phyloP scores from a whole-genome alignment of 805 yeast species.

The Tetrapisispora nanseiensis region DNA sequence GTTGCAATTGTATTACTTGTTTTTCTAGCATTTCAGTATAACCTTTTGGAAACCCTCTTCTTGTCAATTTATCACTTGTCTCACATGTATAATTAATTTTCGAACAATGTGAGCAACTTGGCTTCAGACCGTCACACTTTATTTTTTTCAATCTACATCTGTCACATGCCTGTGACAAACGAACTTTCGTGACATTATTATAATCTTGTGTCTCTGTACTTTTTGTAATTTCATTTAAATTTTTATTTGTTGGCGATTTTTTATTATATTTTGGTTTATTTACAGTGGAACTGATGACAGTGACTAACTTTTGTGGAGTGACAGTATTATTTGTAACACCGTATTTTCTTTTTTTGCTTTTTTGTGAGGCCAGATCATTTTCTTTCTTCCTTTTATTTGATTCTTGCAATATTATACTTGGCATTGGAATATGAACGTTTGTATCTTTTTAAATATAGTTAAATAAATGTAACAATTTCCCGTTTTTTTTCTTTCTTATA shows the following conservation, averaged over 20 bases:
- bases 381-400: not conserved
- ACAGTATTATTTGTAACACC: not conserved
- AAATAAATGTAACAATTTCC: too few relatives aligned
- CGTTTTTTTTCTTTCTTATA: too few relatives aligned
- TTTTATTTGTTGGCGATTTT: too few relatives aligned
- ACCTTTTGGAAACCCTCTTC: slow-evolving; percentile 74
- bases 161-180: slow-evolving; percentile 64
- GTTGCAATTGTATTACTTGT: slow-evolving; percentile 48
- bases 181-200: slow-evolving; percentile 30
- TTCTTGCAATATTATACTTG: not conserved
- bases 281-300: not conserved
- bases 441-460: too few relatives aligned
- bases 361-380: not conserved
- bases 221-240: too few relatives aligned
- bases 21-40: slow-evolving; percentile 67
- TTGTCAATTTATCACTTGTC: slow-evolving; percentile 61
- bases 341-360: slow-evolving; percentile 1
- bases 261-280: not conserved
- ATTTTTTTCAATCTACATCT: slow-evolving; percentile 49
- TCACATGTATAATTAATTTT: slow-evolving; percentile 59
- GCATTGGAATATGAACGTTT: too few relatives aligned
- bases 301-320: not conserved
- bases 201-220: too few relatives aligned
- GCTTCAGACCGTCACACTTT: slow-evolving; percentile 47
- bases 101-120: slow-evolving; percentile 50